Evolutionary conservation across 2,329 filamentous ascomycete species (phyloP), one percentile per base, ranked within the genome.

Genomic region (Colletotrichum orbiculare): DNA sequence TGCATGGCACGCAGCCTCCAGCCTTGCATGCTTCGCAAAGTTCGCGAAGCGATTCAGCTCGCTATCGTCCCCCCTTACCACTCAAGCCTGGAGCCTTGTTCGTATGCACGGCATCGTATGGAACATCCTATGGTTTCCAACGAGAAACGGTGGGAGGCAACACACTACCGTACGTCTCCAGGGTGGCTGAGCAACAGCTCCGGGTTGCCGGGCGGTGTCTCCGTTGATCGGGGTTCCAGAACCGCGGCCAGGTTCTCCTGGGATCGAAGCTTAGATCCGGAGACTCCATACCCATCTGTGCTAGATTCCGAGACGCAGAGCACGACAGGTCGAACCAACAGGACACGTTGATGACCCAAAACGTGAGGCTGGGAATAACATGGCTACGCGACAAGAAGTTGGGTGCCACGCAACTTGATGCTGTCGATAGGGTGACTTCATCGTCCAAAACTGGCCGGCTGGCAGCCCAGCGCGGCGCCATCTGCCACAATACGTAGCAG

Each of bases 181-280:
- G 54, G 50, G 60, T 64, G 64, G 64, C 64, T 66, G 64, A 64
- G 25, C 25, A 25, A 25, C 4, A 25, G 64, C 64, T 59, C 43
- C 49, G 60, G 60, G 35, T 37, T 60, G 54, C 60, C 47, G 58
- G 59, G 41, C 58, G 63, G 58, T 62, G 47, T 66, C 63, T 57
- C 58, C 63, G 53, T 66, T 63, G 46, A 62, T 66, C 63, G 63
- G 52, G 52, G 8, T 35, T 37, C 17, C 33, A 43, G 52, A 38
- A 56, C 53, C 42, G 41, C 62, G 46, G 42, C 53, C 46, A 62
- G 9, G 45, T 25, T 25, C 25, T 25, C 25, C 25, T 25, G 25
- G 25, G 25, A 25, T 25, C 25, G 25, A 25, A 25, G 25, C 25
- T 25, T 25, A 25, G 25, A 25, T 25, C 25, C 35, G 46, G 50